Evolutionary conservation across 768 basidiomycete species (phyloP).

Genomic region (Pisolithus tinctorius): DNA sequence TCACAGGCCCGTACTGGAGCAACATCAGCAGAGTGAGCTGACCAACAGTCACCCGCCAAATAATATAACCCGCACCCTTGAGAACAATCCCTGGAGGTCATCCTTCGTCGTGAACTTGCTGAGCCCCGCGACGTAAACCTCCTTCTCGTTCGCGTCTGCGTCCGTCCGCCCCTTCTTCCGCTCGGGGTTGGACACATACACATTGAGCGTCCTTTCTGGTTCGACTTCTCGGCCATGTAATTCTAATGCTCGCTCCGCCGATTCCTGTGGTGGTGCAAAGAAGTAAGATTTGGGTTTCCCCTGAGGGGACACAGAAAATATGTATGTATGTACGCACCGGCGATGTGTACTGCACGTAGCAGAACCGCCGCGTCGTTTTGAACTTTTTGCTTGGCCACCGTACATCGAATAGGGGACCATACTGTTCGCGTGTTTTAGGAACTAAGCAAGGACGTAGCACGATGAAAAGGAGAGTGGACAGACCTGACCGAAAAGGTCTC

Average conservation of each 20-base stretch:
- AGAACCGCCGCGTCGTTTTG: slow-evolving; percentile 85
- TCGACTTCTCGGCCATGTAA: slow-evolving; percentile 74
- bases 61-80: slow-evolving; percentile 47
- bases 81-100: slow-evolving; percentile 77
- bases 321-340: slow-evolving; percentile 52
- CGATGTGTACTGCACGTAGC: slow-evolving; percentile 86
- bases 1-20: slow-evolving; percentile 71
- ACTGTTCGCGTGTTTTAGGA: slow-evolving; percentile 38
- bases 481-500: slow-evolving; percentile 76
- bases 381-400: slow-evolving; percentile 99
- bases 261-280: slow-evolving; percentile 34
- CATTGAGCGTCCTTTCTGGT: slow-evolving; percentile 60
- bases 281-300: background rate
- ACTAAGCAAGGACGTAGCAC: background rate
- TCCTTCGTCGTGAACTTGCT: slow-evolving; percentile 68
- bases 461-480: slow-evolving; percentile 10
- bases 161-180: slow-evolving; percentile 88
- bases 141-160: slow-evolving; percentile 73
- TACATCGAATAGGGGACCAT: slow-evolving; percentile 86
- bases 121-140: slow-evolving; percentile 84
- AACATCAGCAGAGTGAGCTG: background rate
- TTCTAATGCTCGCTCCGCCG: slow-evolving; percentile 73
- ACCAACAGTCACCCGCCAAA: background rate
- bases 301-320: too few relatives aligned
- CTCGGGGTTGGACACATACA: slow-evolving; percentile 86